Base-by-base conservation (phyloP, 768 basidiomycete species). In the Collybia sp. region DNA sequence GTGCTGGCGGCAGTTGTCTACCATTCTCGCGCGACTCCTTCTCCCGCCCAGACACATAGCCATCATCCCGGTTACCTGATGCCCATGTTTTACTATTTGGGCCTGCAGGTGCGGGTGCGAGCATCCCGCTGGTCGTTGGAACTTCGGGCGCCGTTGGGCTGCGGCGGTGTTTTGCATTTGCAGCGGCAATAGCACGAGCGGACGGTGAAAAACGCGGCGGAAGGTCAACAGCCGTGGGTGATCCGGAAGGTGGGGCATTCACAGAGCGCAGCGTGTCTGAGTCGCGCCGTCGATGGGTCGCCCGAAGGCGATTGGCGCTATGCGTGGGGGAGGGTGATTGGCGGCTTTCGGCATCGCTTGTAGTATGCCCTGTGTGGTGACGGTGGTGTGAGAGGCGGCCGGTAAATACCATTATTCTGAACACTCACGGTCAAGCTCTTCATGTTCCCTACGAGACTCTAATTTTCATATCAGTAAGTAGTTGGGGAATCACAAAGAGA, bases 121-220 rank as follows among this genome's bases (percentile, higher is more conserved):
- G 25, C 25, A 25, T 25, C 25, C 25, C 25, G 25, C 25, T 25
- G 25, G 25, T n/a, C 17, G 35, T 37, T 37, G 35, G 17, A 3
- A 18, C n/a, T 45, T 88, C 85, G 12, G 81, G 80, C 12, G 79
- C 81, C 10, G 85, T 88, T 1, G 85, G 85, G 55, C 83, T 88
- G 6, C 83, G 73, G 38, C 79, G 71, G 52, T 82, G 85, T 44
- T 76, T 79, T 17, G 62, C 60, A 2, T 64, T 50, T 11, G 66
- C 68, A 48, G 55, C 60, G 15, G 56, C 48, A 33, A 58, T 35
- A 2, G 52, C 45, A 5, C 50, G 48, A 2, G 55, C 49, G 18
- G 60, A 51, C 12, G 65, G 60, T 0, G 64, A 64, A 30, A 51
- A 35, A 50, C 53, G 6, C 42, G 48, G 36, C 13, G 52, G 19